Base-by-base conservation (phyloP, 2,329 filamentous ascomycete genomes). In the Apiospora marii region DNA sequence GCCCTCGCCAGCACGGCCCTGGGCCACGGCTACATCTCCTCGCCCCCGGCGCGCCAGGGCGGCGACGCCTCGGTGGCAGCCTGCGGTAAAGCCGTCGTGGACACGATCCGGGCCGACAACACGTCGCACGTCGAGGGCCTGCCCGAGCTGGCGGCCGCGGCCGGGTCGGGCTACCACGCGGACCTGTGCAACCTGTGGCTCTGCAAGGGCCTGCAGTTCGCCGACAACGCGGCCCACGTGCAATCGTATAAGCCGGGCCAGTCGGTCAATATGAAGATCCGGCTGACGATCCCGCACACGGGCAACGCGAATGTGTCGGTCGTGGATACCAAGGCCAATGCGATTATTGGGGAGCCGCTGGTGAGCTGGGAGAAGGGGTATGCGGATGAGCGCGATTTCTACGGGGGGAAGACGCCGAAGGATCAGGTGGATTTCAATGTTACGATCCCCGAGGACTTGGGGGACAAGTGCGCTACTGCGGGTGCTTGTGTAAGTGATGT, bases 181-280 rank as follows among this genome's bases (percentile, higher is more conserved):
- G 76, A 76, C 72, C 87, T 88, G 81, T 90, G 88, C 79, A 81
- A 87, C 76, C 82, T 88, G 77, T 88, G 84, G 84, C 84, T 88
- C 67, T 89, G 87, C 87, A 89, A 89, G 81, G 89, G 89, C 73
- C 86, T 87, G 81, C 85, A 89, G 78, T 89, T 86, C 80, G 84
- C 77, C 67, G 89, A 91, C 82, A 88, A 88, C 82, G 86, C 80
- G 74, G 70, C 70, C 70, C 87, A 87, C 76, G 83, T 90, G 68
- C 84, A 88, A 75, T 82, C 79, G 53, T 90, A 85, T 83, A 85
- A 83, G n/a, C 79, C 84, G 16, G 87, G 87, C 72, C 80, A 88
- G 79, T 79, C 79, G 43, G 81, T 89, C 46, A 70, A 72, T 67
- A 75, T 88, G 74, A 81, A 75, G 51, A 83, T 87, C 76, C 82